Percentiles rank a stretch among this genome's conserved stretches.
phyloP scores from a whole-genome alignment of 306 rosid species.

The Ormosia emarginata region DNA sequence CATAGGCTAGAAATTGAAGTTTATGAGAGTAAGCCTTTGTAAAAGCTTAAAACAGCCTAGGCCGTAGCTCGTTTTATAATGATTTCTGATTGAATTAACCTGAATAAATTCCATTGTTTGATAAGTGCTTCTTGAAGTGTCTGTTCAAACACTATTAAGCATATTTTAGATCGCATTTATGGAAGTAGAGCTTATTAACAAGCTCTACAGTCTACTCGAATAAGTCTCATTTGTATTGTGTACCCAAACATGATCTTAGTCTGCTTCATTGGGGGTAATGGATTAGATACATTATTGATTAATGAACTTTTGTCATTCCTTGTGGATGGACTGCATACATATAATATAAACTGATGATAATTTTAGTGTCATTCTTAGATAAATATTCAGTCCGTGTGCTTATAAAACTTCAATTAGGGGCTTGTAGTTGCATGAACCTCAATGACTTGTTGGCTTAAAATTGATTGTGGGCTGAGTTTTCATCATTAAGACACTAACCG shows the following conservation, averaged over 20 bases:
- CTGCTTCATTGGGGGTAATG: background rate
- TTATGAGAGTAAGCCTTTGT: background rate
- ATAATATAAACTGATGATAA: background rate
- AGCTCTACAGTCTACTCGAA: background rate
- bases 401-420: background rate
- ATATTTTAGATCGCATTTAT: background rate
- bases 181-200: background rate
- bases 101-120: background rate
- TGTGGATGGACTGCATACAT: background rate
- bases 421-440: conserved; percentile 4
- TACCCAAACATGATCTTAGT: background rate
- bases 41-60: background rate
- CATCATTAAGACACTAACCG: background rate
- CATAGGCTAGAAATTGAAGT: background rate
- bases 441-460: conserved; percentile 3
- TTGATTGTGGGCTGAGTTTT: conserved; percentile 10
- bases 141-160: background rate
- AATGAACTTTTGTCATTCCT: background rate
- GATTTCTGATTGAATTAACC: background rate
- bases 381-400: background rate
- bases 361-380: background rate
- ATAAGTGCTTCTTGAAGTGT: background rate
- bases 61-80: background rate
- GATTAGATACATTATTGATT: background rate
- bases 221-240: background rate